A percentile compares a stretch with the other conserved stretches of the same genome.
phyloP scores from a whole-genome alignment of 768 basidiomycete species.

The Auricularia cornea region DNA sequence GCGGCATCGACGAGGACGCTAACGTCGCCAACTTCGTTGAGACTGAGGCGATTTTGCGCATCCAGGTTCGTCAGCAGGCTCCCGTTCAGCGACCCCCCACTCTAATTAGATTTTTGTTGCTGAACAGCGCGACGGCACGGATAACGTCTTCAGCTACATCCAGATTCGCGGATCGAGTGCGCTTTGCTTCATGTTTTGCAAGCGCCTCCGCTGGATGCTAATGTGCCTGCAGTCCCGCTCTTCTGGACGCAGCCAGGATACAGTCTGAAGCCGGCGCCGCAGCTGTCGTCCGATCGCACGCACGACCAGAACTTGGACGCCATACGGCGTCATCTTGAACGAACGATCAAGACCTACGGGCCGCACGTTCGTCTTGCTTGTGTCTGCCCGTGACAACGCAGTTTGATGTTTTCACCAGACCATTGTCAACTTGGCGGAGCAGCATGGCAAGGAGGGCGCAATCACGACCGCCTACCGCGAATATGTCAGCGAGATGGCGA shows the following conservation, averaged over 20 bases:
- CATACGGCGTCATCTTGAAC: constrained; percentile 65
- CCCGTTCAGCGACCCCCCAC: not conserved
- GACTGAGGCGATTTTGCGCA: constrained; percentile 80
- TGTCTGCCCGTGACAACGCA: constrained; percentile 3
- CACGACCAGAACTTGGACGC: constrained; percentile 62
- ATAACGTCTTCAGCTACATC: constrained; percentile 80
- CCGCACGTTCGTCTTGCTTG: constrained; percentile 50
- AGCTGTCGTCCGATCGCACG: constrained; percentile 65
- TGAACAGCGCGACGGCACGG: constrained; percentile 57
- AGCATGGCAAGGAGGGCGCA: constrained; percentile 76
- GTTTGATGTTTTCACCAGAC: no score
- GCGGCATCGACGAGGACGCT: constrained; percentile 90
- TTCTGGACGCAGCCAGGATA: constrained; percentile 89
- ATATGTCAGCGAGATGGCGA: constrained; percentile 47
- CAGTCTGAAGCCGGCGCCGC: constrained; percentile 80
- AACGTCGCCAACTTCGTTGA: constrained; percentile 95
- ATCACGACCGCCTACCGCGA: constrained; percentile 75
- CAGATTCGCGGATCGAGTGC: constrained; percentile 88
- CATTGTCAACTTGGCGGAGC: constrained; percentile 85
- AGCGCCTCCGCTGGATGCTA: not conserved
- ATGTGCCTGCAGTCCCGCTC: constrained; percentile 57
- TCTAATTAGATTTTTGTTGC: no score
- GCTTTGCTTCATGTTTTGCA: constrained; percentile 18
- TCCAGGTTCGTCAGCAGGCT: constrained; percentile 48
- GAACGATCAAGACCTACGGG: constrained; percentile 61